phyloP scores from a whole-genome alignment of 2,329 filamentous ascomycete genomes.

The Calonectria pseudoturangicola region DNA sequence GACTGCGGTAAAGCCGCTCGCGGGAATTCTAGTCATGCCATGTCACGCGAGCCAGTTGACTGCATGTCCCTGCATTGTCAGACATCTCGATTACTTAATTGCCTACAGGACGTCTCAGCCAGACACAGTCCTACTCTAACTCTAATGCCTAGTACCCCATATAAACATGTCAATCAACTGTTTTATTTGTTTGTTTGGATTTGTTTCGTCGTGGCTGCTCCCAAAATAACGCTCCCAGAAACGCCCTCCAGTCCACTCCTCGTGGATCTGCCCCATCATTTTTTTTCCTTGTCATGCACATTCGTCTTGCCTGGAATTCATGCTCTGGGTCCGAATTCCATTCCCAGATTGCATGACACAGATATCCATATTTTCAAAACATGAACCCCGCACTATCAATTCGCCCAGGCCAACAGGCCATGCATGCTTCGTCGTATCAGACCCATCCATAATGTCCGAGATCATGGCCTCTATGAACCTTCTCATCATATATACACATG shows the following conservation, averaged over 20 bases:
- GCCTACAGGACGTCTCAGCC: slow-evolving; percentile 1
- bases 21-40: slow-evolving; percentile 30
- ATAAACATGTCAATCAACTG: slow-evolving; percentile 21
- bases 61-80: slow-evolving; percentile 19
- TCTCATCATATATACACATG: slow-evolving; percentile 45
- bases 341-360: slow-evolving; percentile 18
- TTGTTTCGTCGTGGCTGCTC: slow-evolving; percentile 43
- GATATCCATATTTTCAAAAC: slow-evolving; percentile 26
- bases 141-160: slow-evolving; percentile 2
- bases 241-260: slow-evolving; percentile 35
- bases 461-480: slow-evolving; percentile 46
- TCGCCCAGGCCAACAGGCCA: slow-evolving; percentile 12
- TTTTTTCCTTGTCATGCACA: slow-evolving; percentile 20
- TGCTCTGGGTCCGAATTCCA: slow-evolving; percentile 22
- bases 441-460: slow-evolving; percentile 38
- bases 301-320: slow-evolving; percentile 29
- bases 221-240: slow-evolving; percentile 39
- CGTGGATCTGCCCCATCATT: slow-evolving; percentile 33
- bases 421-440: slow-evolving; percentile 22
- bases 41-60: slow-evolving; percentile 43
- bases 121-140: slow-evolving; percentile 17
- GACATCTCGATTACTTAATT: slow-evolving; percentile 15
- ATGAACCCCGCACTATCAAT: slow-evolving; percentile 2
- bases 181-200: slow-evolving; percentile 34
- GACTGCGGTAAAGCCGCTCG: neutral